Conservation (phyloP, 202 grass and related monocot species). For the Panicum virgatum region DNA sequence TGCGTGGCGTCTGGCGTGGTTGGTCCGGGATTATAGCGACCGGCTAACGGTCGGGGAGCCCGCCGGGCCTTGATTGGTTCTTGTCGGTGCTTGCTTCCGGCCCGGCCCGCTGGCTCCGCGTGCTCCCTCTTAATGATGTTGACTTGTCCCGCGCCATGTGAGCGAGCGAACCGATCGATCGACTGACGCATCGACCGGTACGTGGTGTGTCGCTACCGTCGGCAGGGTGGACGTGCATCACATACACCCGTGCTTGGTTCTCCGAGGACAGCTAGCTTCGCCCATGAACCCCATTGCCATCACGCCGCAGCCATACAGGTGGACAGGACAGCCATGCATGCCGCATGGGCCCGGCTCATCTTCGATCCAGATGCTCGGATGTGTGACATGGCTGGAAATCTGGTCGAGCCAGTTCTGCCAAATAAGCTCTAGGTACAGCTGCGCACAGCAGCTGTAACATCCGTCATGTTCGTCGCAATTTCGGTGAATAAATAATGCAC, state of each 20-base stretch:
- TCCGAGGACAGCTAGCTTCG: neutral
- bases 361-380: neutral
- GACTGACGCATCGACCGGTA: too few relatives aligned
- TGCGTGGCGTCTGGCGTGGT: constrained; percentile 1
- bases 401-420: neutral
- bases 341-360: neutral
- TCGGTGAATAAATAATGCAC: too few relatives aligned
- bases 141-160: too few relatives aligned
- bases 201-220: neutral
- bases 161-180: too few relatives aligned
- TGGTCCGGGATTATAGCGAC: constrained; percentile 31
- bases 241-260: neutral
- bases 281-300: neutral
- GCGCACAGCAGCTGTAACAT: neutral
- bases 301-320: neutral
- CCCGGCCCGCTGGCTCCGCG: neutral
- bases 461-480: too few relatives aligned
- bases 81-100: neutral
- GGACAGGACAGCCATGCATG: too few relatives aligned
- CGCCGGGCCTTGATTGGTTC: too few relatives aligned
- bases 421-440: neutral
- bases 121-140: neutral
- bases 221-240: neutral
- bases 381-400: neutral
- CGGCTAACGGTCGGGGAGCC: constrained; percentile 19